Evolutionary conservation across 1,284 basidiomycete genomes (phyloP).

Genomic region (Fomitopsis pinicola): DNA sequence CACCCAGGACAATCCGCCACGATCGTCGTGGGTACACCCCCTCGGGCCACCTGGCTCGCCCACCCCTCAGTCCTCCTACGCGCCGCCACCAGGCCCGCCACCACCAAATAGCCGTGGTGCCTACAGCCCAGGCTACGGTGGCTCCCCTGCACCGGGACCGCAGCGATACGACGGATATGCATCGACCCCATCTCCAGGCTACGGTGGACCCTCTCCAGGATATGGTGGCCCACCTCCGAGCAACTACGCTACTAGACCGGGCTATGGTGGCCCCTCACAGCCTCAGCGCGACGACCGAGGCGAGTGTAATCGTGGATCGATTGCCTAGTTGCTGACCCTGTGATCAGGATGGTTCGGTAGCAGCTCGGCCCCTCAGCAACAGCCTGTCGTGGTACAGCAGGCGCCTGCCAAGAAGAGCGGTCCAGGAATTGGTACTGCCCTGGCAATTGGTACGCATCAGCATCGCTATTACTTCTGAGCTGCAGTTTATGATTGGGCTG

Average conservation of each 20-base stretch:
- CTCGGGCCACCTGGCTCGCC: constrained; percentile 40
- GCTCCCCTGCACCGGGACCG: constrained; percentile 16
- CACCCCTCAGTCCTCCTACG: constrained; percentile 37
- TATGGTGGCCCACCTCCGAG: constrained; percentile 22
- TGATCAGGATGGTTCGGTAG: constrained; percentile 30
- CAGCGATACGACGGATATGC: constrained; percentile 19
- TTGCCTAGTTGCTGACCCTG: neutral
- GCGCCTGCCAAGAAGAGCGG: constrained; percentile 37
- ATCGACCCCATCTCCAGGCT: neutral
- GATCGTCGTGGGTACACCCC: constrained; percentile 64
- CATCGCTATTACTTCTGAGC: neutral
- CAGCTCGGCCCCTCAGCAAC: constrained; percentile 22
- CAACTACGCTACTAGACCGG: neutral
- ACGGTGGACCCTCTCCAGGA: constrained; percentile 16
- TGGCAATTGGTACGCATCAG: constrained; percentile 34
- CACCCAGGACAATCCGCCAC: constrained; percentile 52
- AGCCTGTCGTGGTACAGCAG: constrained; percentile 30
- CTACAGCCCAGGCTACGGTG: constrained; percentile 20
- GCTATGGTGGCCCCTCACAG: neutral
- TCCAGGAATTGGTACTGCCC: constrained; percentile 39
- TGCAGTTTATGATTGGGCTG: neutral
- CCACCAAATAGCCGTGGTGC: constrained; percentile 27
- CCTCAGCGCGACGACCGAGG: neutral
- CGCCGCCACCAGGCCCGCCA: constrained; percentile 41
- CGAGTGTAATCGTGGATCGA: neutral